Evolutionary conservation across 495 filamentous ascomycete species (phyloP).

Genomic region (Talaromyces thailandensis): DNA sequence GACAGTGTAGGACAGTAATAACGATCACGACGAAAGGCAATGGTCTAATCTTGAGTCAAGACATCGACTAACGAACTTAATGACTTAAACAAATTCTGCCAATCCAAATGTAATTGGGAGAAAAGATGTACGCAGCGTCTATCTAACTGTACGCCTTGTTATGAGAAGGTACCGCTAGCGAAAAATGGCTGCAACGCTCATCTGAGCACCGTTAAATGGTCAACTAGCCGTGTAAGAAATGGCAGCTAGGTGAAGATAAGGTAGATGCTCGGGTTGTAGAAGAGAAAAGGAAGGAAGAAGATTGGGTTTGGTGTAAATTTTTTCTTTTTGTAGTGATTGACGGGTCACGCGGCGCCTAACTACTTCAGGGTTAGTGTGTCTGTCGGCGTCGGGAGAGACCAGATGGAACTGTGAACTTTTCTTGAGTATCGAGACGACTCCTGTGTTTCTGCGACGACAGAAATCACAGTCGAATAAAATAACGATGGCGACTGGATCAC

Average conservation of each 20-base stretch:
- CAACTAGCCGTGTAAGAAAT: constrained; percentile 40
- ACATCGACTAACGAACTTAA: not conserved
- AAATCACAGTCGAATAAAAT: constrained; percentile 6
- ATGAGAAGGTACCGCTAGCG: constrained; percentile 63
- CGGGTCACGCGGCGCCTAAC: constrained; percentile 25
- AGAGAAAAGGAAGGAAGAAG: constrained; percentile 12
- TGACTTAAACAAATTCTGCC: not conserved
- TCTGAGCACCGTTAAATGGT: constrained; percentile 60
- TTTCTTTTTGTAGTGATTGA: not conserved
- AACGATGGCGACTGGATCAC: constrained; percentile 36
- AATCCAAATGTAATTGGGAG: not conserved
- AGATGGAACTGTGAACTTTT: constrained; percentile 33
- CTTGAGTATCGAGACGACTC: constrained; percentile 18
- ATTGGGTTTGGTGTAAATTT: not conserved
- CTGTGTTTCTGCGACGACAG: not conserved
- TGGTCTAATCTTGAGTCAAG: not conserved
- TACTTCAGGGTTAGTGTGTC: constrained; percentile 12
- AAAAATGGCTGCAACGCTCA: constrained; percentile 50
- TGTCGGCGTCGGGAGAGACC: constrained; percentile 5
- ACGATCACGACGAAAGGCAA: not conserved
- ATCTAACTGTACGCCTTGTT: constrained; percentile 63
- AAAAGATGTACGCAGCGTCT: constrained; percentile 49
- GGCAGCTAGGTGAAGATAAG: constrained; percentile 55
- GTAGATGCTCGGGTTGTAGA: constrained; percentile 39
- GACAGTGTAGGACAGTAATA: not conserved